These are phyloP conservation scores for Coelastrella sp. DNA, from an alignment of 139 green algal genomes.

Conservation along the genomic window DNA sequence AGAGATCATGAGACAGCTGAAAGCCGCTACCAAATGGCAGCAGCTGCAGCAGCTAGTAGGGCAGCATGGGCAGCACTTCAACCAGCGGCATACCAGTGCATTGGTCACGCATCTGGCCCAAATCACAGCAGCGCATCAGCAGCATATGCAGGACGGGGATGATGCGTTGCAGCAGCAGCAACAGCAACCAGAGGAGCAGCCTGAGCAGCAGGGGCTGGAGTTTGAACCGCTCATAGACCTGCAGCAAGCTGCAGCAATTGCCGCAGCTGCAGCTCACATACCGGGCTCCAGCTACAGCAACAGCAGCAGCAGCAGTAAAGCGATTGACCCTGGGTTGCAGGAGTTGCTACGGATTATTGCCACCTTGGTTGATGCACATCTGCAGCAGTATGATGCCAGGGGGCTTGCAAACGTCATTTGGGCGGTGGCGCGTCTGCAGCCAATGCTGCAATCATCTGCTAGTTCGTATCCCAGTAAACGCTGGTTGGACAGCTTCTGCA, in stretches of 20 bases:
- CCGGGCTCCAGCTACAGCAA: neutral
- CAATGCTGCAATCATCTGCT: neutral
- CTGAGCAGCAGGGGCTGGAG: neutral
- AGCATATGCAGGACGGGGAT: neutral
- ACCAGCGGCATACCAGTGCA: slow-evolving; percentile 30
- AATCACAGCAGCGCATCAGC: slow-evolving; percentile 23
- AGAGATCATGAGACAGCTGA: slow-evolving; percentile 32
- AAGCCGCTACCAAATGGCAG: slow-evolving; percentile 30
- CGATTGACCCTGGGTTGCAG: slow-evolving; percentile 28
- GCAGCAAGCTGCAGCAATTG: neutral
- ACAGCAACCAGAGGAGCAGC: slow-evolving; percentile 8
- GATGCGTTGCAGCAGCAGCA: neutral
- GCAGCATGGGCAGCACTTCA: slow-evolving; percentile 15
- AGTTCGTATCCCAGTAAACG: neutral
- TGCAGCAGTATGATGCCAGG: slow-evolving; percentile 40
- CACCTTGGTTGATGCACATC: neutral
- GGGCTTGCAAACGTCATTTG: slow-evolving; percentile 37
- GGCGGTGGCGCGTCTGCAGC: slow-evolving; percentile 32
- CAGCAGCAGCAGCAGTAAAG: neutral
- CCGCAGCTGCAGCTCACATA: neutral
- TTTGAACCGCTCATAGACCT: neutral
- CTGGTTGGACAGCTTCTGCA: slow-evolving; percentile 1
- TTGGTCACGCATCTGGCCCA: slow-evolving; percentile 38
- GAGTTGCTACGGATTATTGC: neutral
- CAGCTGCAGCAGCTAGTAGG: slow-evolving; percentile 36